phyloP scores from a whole-genome alignment of 169 alveolate species.

The Cryptosporidium bovis region DNA sequence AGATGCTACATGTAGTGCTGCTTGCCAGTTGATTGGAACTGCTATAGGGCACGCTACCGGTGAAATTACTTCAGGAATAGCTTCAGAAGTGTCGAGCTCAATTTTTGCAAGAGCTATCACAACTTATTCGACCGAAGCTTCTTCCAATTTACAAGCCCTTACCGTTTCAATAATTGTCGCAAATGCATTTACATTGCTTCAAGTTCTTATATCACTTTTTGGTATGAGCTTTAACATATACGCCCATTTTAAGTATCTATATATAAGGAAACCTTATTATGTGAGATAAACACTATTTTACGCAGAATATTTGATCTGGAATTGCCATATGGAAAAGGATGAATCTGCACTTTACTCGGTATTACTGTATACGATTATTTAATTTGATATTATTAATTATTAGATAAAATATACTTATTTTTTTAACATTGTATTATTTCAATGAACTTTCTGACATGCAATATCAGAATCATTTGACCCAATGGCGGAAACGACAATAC shows the following conservation, averaged over 20 bases:
- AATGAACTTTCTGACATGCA: too few relatives aligned
- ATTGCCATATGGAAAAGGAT: background rate
- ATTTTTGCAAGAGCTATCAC: background rate
- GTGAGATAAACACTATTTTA: slow-evolving; percentile 9
- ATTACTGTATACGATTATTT: background rate
- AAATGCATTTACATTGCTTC: slow-evolving; percentile 21
- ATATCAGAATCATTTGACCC: background rate
- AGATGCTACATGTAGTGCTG: slow-evolving; percentile 34
- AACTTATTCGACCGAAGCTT: background rate
- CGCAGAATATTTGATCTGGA: background rate
- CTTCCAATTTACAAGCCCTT: slow-evolving; percentile 15
- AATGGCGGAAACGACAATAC: slow-evolving; percentile 73
- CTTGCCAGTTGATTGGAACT: slow-evolving; percentile 19
- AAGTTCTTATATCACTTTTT: slow-evolving; percentile 30
- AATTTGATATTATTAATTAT: background rate
- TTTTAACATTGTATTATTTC: background rate
- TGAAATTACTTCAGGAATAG: background rate
- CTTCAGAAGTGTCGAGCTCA: slow-evolving; percentile 16
- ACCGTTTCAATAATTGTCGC: slow-evolving; percentile 43
- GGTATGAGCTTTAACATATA: slow-evolving; percentile 62
- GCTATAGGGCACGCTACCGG: slow-evolving; percentile 4
- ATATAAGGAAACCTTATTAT: slow-evolving; percentile 53
- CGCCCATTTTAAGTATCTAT: slow-evolving; percentile 1
- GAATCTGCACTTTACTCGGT: background rate
- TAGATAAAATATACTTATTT: background rate